Conservation (phyloP, 495 filamentous ascomycete genomes). For the Trichoderma virens region DNA sequence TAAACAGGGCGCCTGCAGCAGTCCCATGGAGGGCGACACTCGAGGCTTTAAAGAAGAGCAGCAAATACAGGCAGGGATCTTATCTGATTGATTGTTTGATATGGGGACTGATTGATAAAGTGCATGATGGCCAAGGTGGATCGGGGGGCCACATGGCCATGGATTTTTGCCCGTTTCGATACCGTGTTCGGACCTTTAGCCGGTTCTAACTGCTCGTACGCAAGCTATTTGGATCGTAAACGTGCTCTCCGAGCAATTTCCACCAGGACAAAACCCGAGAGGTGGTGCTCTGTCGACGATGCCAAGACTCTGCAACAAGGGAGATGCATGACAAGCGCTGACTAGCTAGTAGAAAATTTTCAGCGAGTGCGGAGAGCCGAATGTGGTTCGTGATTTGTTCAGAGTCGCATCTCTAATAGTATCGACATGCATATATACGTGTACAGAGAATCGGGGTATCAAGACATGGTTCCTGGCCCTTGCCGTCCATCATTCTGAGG, state of each 20-base stretch:
- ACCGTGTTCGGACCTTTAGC: not conserved
- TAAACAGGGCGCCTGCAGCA: not conserved
- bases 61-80: not conserved
- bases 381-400: not conserved
- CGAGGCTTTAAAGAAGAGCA: not conserved
- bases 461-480: no score
- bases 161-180: not conserved
- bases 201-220: not conserved
- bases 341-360: not conserved
- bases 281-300: not conserved
- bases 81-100: slow-evolving; percentile 4
- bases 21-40: not conserved
- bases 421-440: no score
- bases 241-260: no score
- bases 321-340: not conserved
- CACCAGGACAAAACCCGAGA: not conserved
- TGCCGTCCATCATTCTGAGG: no score
- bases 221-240: no score
- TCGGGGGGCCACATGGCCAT: slow-evolving; percentile 1
- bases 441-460: no score
- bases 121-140: not conserved
- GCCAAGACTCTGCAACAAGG: not conserved
- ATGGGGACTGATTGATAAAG: not conserved
- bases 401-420: not conserved
- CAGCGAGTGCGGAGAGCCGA: not conserved